A percentile compares a stretch with the other conserved stretches of the same genome.
These are phyloP conservation scores for Aspergillus mulundensis DNA, from an alignment of 495 filamentous ascomycete species.

Conservation along the genomic window DNA sequence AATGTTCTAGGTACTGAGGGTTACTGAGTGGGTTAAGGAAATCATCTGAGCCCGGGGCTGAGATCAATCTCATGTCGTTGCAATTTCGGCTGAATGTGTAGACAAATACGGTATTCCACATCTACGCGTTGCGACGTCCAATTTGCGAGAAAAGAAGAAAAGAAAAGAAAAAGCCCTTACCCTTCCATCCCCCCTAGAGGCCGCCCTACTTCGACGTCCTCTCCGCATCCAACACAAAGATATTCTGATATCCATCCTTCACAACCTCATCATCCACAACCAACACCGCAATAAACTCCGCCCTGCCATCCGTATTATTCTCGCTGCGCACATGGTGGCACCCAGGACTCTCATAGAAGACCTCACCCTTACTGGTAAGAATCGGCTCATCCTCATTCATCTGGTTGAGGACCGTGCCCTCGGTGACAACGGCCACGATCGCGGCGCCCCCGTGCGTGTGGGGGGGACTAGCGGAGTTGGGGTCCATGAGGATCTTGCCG, in stretches of 20 bases:
- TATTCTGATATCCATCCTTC: conserved; percentile 10
- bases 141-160: too few relatives aligned
- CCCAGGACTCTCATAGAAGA: conserved; percentile 38
- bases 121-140: too few relatives aligned
- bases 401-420: conserved; percentile 30
- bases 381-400: conserved; percentile 35
- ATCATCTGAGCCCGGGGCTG: too few relatives aligned
- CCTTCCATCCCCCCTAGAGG: too few relatives aligned
- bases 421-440: conserved; percentile 25
- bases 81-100: too few relatives aligned
- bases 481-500: conserved; percentile 27
- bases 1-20: too few relatives aligned
- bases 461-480: conserved; percentile 34
- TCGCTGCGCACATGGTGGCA: conserved; percentile 37
- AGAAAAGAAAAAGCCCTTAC: too few relatives aligned
- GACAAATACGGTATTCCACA: too few relatives aligned
- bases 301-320: conserved; percentile 28
- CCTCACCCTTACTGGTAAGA: conserved; percentile 21
- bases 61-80: too few relatives aligned
- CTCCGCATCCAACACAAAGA: conserved; percentile 11
- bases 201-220: too few relatives aligned
- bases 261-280: conserved; percentile 23
- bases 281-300: conserved; percentile 26
- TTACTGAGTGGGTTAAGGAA: too few relatives aligned
- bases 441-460: conserved; percentile 41